Base-by-base conservation (phyloP, 139 green algal genomes). In the Coelastrella sp. region DNA sequence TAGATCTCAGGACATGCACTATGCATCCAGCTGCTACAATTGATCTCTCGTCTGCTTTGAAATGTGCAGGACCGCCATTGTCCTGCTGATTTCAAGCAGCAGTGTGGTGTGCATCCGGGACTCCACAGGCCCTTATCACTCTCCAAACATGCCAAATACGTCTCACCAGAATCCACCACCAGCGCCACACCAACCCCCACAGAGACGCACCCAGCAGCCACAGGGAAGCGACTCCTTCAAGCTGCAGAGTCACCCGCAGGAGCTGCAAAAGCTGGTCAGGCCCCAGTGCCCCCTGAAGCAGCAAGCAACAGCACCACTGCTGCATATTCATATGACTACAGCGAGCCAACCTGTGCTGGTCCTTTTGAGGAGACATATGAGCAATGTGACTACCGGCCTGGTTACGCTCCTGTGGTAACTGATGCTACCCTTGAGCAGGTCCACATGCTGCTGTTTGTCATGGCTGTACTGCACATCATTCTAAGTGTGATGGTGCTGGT, bases 391-490 rank as follows among this genome's bases (percentile, higher is more conserved):
- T 78, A 81, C 74, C 57, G 8, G 25, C 9, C n/a, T 15, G n/a
- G 74, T 7, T 81, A 59, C 57, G 82, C 61, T 7, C 61, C 82
- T 12, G 82, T 76, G 7, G 15, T 87, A 11, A 76, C 82, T 7
- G n/a, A 27, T 6, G 25, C n/a, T 8, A 78, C 63, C 9, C n/a
- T 86, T 19, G 80, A 86, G 24, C 82, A 87, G 12, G 61, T 76
- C 14, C 82, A 87, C 61, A 78, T 65, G 61, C 61, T 76, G 82
- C 82, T 78, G 82, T 87, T 87, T 15, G 14, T 87, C 25, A 87
- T 78, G 82, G 82, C 82, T 17, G 82, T 78, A 11, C 60, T 87
- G 61, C 82, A 87, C 61, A 87, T 87, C 61, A 14, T 87, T 3
- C 12, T 78, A 0, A 78, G 82, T 25, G 63, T 78, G 61, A 27